Evolutionary conservation across 257 asterid species (phyloP).

Genomic region (Voacanga thouarsii): DNA sequence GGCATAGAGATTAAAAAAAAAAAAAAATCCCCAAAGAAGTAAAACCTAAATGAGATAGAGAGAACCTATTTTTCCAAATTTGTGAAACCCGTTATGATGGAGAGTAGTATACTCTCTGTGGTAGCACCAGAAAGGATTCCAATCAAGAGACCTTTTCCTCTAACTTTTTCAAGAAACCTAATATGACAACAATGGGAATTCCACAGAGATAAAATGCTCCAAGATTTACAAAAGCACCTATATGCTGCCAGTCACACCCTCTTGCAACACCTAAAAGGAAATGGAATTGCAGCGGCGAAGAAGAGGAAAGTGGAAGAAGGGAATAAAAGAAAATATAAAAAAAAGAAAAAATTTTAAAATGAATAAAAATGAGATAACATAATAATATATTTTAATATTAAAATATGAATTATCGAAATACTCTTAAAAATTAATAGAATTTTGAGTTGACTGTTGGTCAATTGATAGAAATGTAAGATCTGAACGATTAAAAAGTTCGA

Average conservation of each 20-base stretch:
- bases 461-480: too few relatives aligned
- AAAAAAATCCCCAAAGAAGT: not conserved
- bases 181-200: conserved; percentile 57
- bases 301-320: too few relatives aligned
- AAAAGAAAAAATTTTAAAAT: too few relatives aligned
- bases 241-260: conserved; percentile 92
- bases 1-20: too few relatives aligned
- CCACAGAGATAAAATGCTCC: conserved; percentile 74
- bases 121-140: conserved; percentile 61
- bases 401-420: too few relatives aligned
- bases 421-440: too few relatives aligned
- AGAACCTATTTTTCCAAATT: conserved; percentile 71
- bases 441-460: too few relatives aligned
- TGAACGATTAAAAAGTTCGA: too few relatives aligned
- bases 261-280: conserved; percentile 93
- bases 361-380: too few relatives aligned
- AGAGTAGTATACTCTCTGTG: conserved; percentile 43
- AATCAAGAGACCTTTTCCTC: conserved; percentile 80
- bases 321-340: too few relatives aligned
- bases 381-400: too few relatives aligned
- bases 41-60: not conserved
- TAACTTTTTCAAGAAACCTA: conserved; percentile 54
- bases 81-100: conserved; percentile 51
- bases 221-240: conserved; percentile 76
- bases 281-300: too few relatives aligned